A percentile compares a stretch with the other conserved stretches of the same genome.
phyloP scores from a whole-genome alignment of 169 alveolate genomes.

The Babesia ovata region DNA sequence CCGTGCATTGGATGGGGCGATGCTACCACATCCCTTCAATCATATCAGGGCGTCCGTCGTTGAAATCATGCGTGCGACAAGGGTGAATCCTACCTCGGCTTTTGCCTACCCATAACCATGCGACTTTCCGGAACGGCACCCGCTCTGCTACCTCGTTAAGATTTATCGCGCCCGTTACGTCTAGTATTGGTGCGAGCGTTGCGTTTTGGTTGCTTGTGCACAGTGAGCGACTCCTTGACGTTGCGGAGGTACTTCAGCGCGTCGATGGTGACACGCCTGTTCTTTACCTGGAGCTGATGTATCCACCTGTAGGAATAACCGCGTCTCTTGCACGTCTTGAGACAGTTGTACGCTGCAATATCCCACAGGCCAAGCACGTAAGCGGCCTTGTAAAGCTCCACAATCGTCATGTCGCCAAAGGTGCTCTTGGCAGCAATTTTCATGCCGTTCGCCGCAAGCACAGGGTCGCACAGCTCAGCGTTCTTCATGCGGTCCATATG shows the following conservation, averaged over 20 bases:
- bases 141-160: too few species aligned
- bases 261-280: conserved; percentile 68
- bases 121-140: too few species aligned
- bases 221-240: conserved; percentile 46
- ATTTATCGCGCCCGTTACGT: not conserved
- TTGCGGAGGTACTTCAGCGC: conserved; percentile 75
- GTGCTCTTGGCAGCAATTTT: conserved; percentile 72
- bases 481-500: conserved; percentile 75
- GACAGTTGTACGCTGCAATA: conserved; percentile 76
- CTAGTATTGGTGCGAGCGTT: conserved; percentile 4
- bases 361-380: conserved; percentile 77
- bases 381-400: conserved; percentile 77
- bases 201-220: conserved; percentile 28
- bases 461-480: conserved; percentile 73
- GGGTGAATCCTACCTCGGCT: too few species aligned
- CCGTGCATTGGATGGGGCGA: too few species aligned
- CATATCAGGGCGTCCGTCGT: too few species aligned
- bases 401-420: conserved; percentile 78
- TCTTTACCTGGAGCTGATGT: conserved; percentile 55
- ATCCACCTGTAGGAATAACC: conserved; percentile 75
- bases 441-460: conserved; percentile 73
- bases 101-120: too few species aligned
- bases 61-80: too few species aligned
- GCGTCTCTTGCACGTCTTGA: conserved; percentile 73
- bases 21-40: too few species aligned